These are phyloP conservation scores for Pugionium dolabratum DNA, from an alignment of 345 rosid genomes.

Conservation along the genomic window DNA sequence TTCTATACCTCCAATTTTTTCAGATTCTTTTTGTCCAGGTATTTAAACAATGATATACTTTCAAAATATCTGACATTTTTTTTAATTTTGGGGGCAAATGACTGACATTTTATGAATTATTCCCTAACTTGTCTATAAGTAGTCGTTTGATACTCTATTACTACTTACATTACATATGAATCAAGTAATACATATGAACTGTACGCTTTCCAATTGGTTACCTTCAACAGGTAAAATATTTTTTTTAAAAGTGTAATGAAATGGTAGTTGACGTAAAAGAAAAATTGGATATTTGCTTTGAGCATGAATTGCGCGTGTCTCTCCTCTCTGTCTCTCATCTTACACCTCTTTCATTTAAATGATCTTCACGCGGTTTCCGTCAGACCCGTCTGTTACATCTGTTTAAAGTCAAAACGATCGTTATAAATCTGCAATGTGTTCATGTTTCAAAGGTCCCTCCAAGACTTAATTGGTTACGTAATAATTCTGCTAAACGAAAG, in stretches of 20 bases:
- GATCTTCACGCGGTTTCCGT: conserved; percentile 35
- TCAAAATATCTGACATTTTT: conserved; percentile 19
- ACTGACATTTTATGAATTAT: neutral
- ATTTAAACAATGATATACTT: conserved; percentile 4
- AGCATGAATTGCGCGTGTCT: neutral
- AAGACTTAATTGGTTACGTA: no score
- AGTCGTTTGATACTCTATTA: conserved; percentile 2
- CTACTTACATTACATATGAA: conserved; percentile 16
- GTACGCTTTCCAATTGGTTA: neutral
- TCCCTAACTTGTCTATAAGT: conserved; percentile 22
- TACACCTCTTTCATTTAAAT: conserved; percentile 14
- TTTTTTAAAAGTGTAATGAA: neutral
- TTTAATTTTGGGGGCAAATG: neutral
- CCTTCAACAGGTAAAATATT: no score
- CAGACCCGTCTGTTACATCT: conserved; percentile 21
- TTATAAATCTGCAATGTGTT: conserved; percentile 4
- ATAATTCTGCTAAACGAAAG: no score
- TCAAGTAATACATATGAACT: neutral
- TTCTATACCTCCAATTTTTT: no score
- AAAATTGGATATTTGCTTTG: neutral
- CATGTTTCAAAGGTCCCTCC: neutral
- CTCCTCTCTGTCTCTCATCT: neutral
- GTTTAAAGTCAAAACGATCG: conserved; percentile 11
- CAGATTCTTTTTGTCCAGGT: neutral
- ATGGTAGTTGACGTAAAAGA: no score